These are phyloP conservation scores for Pharnaceum exiguum DNA, from an alignment of 148 eudicot genomes.

Conservation along the genomic window DNA sequence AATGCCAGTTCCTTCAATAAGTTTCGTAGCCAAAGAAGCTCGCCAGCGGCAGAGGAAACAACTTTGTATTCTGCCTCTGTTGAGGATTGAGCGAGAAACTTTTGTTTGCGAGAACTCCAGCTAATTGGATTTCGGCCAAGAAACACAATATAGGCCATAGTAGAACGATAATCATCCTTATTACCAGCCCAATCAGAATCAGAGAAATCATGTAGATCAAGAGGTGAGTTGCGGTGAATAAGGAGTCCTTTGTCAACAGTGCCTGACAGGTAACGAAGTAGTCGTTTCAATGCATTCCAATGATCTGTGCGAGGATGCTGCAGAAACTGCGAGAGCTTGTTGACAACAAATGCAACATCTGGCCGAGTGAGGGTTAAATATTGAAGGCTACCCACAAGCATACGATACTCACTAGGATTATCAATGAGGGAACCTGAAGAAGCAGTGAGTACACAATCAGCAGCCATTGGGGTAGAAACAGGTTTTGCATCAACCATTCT, in stretches of 20 bases:
- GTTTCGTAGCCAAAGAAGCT: conserved; percentile 1
- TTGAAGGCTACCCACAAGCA: not conserved
- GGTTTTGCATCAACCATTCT: conserved; percentile 1
- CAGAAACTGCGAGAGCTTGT: not conserved
- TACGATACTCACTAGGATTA: not conserved
- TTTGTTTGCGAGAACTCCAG: not conserved
- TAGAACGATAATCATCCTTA: not conserved
- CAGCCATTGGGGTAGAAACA: not conserved
- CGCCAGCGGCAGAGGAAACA: not conserved
- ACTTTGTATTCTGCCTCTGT: not conserved
- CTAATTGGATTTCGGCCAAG: not conserved
- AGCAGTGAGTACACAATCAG: not conserved
- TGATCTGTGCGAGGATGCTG: not conserved
- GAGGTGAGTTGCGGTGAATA: not conserved
- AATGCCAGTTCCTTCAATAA: not conserved
- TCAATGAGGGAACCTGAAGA: not conserved
- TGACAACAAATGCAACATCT: not conserved
- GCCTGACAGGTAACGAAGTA: not conserved
- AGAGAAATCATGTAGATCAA: not conserved
- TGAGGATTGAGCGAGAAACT: not conserved
- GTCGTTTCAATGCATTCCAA: not conserved
- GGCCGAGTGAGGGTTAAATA: not conserved
- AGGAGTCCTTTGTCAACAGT: not conserved
- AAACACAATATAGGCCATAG: not conserved
- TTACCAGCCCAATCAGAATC: not conserved